Base-by-base conservation (phyloP, 352 stramenopile genomes). In the Globisporangium splendens region DNA sequence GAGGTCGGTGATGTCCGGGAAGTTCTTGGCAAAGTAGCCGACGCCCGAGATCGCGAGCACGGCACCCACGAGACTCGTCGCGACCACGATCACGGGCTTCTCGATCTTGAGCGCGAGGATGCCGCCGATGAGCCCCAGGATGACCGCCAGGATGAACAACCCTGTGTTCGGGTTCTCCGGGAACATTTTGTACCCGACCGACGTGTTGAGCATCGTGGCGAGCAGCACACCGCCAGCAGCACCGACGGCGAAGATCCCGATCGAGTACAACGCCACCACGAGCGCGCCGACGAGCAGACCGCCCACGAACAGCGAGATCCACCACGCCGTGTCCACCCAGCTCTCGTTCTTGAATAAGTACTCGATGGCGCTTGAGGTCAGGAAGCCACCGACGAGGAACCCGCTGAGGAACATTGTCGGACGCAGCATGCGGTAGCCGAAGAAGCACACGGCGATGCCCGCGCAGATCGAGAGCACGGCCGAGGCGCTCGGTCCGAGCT, bases 21-120 rank as follows among this genome's bases (percentile, higher is more conserved):
- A 85, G 74, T 85, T 52, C 46, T 75, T 75, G 28, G 72, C 75
- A 51, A 87, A 89, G 62, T 89, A 88, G 7, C 81, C 81, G 4
- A 79, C 56, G 35, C 80, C 80, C 50, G 74, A 83, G 17, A 83
- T 55, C 1, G 70, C 42, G 24, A 82, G 55, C n/a, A 77, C 67
- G 0, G 80, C 55, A 1, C 80, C 81, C 0, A 82, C 69, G 8
- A 88, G 59, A 15, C 72, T 72, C 35, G 81, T 91, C 21, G 78
- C 76, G 31, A 83, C 53, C 35, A 91, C 81, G 41, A 91, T 65
- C 20, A 73, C 67, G 3, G 72, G 69, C 17, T 61, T 56, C 63
- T 88, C 78, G 47, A 88, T 47, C 59, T 79, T 83, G 49, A 77
- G 72, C 5, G 77, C 73, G 22, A 89, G 43, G 1, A 83, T 18